Percentiles rank a stretch among this genome's conserved stretches.
Conservation (phyloP, 1,284 basidiomycete species). For the Sanguinoderma infundibulare region DNA sequence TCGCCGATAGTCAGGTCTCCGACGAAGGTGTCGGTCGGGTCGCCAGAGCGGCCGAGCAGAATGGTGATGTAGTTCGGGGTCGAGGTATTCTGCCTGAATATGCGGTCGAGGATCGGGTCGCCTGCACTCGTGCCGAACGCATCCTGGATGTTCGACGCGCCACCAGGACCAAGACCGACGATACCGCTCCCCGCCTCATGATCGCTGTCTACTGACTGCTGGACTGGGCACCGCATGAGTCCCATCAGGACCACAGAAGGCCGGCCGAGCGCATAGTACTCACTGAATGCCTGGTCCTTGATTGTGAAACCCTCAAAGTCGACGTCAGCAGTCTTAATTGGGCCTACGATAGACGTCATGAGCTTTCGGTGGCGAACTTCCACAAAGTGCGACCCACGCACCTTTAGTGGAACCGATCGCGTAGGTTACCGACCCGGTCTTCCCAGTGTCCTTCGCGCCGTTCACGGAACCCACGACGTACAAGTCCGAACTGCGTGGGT, state of each 20-base stretch:
- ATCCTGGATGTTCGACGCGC: conserved; percentile 35
- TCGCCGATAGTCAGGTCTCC: conserved; percentile 45
- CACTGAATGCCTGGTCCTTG: conserved; percentile 66
- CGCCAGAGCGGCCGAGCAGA: conserved; percentile 39
- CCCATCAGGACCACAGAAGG: not conserved
- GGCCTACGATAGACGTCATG: conserved; percentile 38
- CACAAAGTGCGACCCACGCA: conserved; percentile 26
- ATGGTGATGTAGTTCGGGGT: conserved; percentile 63
- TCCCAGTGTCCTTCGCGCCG: conserved; percentile 47
- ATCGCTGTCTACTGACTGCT: conserved; percentile 28
- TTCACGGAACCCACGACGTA: conserved; percentile 57
- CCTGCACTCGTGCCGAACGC: conserved; percentile 34
- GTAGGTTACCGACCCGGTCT: conserved; percentile 49
- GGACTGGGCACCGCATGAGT: conserved; percentile 23
- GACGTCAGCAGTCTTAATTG: conserved; percentile 56
- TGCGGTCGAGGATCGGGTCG: conserved; percentile 61
- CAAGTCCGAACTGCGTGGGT: conserved; percentile 53
- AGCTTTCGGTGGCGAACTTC: not conserved
- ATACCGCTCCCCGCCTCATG: conserved; percentile 37
- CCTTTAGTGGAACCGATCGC: conserved; percentile 54
- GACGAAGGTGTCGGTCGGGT: conserved; percentile 36
- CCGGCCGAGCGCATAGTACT: conserved; percentile 26
- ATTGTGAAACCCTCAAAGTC: conserved; percentile 59
- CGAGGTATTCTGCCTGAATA: conserved; percentile 60
- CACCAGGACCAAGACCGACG: conserved; percentile 45